Conservation (phyloP, 2,329 filamentous ascomycete genomes). For the Talaromyces sp. region DNA sequence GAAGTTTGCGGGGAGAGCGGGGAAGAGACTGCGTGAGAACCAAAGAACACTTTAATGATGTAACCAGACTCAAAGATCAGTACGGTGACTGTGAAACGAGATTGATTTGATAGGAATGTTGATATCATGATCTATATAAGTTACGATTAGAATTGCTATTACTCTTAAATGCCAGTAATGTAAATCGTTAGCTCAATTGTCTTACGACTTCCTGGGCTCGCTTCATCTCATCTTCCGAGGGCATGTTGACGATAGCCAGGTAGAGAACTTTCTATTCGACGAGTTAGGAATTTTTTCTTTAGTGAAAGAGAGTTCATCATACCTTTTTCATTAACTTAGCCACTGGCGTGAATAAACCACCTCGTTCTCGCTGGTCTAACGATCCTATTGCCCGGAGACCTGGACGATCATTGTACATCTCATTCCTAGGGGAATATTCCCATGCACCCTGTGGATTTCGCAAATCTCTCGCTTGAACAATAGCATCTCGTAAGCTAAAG, state of each 20-base stretch:
- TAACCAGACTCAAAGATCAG: no score
- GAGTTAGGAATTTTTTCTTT: neutral
- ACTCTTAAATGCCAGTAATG: no score
- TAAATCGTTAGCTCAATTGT: neutral
- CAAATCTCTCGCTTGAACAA: conserved; percentile 2
- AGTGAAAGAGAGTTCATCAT: neutral
- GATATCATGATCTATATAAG: no score
- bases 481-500: conserved; percentile 5
- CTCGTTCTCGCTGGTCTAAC: neutral
- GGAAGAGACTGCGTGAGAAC: no score
- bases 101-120: no score
- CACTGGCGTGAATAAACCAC: conserved; percentile 15
- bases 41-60: no score
- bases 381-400: neutral
- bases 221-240: conserved; percentile 47
- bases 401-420: neutral
- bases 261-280: conserved; percentile 52
- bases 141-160: no score
- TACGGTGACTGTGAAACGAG: no score
- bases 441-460: neutral
- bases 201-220: conserved; percentile 18
- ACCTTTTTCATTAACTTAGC: conserved; percentile 36
- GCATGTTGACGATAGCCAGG: conserved; percentile 56
- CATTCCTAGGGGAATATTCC: neutral
- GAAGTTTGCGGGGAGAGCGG: no score